Conservation (phyloP, 1,284 basidiomycete species). For the Fistulina hepatica region DNA sequence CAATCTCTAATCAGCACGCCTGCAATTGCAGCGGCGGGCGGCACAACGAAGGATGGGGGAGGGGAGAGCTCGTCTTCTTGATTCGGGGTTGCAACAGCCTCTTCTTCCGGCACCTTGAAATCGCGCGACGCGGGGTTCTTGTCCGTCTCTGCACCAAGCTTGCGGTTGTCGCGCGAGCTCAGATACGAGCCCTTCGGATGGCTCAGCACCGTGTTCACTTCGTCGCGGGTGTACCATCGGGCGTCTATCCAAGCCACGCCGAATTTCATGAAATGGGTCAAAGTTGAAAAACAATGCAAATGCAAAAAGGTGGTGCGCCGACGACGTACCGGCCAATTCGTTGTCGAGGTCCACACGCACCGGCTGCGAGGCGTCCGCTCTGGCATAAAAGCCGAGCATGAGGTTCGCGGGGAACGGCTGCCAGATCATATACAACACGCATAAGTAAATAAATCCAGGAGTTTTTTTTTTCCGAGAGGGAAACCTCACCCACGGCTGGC, state of each 20-base stretch:
- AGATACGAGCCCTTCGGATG: constrained; percentile 47
- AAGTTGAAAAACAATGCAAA: no score
- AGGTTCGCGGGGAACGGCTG: constrained; percentile 83
- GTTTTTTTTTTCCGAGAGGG: no score
- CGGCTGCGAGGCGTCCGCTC: constrained; percentile 58
- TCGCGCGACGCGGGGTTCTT: no score
- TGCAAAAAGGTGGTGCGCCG: no score
- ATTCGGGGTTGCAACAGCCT: no score
- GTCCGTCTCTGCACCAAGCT: no score
- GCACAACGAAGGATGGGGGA: constrained; percentile 28
- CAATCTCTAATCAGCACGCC: constrained; percentile 44
- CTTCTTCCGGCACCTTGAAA: no score
- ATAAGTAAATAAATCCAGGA: no score
- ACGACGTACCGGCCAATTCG: constrained; percentile 76
- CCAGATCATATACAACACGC: no score
- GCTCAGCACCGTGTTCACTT: constrained; percentile 55
- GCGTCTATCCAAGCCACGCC: constrained; percentile 68
- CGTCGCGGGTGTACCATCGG: constrained; percentile 74
- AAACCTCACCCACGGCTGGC: constrained; percentile 69
- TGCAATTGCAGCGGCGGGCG: constrained; percentile 44
- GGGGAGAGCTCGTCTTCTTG: constrained; percentile 4
- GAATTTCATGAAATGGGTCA: no score
- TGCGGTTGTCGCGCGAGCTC: constrained; percentile 45
- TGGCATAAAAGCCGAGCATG: constrained; percentile 86
- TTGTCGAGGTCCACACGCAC: constrained; percentile 89